phyloP scores from a whole-genome alignment of 805 yeast genomes.

The Nakazawaea pomicola region DNA sequence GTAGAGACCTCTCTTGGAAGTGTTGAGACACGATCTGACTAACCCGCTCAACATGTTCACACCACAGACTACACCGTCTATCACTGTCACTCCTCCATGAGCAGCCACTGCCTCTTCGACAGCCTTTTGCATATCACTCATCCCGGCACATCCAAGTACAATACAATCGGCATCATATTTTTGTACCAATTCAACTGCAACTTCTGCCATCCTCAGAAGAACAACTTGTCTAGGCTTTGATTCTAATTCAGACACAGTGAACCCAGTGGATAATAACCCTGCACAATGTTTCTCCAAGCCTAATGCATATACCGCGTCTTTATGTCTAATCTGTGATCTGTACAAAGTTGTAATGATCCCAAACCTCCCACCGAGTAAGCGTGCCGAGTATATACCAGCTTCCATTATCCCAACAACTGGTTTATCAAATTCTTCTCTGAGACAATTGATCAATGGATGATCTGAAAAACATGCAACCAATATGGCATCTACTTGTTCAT shows the following conservation, averaged over 20 bases:
- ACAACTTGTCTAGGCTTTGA: constrained; percentile 27
- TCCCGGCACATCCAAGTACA: constrained; percentile 30
- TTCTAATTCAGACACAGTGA: constrained; percentile 28
- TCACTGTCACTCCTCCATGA: constrained; percentile 19
- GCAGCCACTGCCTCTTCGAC: constrained; percentile 17
- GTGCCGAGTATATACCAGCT: constrained; percentile 28
- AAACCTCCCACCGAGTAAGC: constrained; percentile 28
- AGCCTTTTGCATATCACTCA: constrained; percentile 24
- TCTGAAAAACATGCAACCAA: constrained; percentile 31
- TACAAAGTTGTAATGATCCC: constrained; percentile 28
- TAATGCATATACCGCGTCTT: constrained; percentile 23
- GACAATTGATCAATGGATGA: constrained; percentile 29
- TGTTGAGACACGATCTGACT: constrained; percentile 29
- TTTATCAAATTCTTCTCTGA: constrained; percentile 29
- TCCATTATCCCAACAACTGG: constrained; percentile 31
- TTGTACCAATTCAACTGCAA: constrained; percentile 22
- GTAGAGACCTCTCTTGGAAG: constrained; percentile 25
- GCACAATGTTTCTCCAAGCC: constrained; percentile 28
- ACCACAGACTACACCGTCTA: constrained; percentile 24
- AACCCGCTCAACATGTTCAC: constrained; percentile 28
- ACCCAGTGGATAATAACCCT: constrained; percentile 26
- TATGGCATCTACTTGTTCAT: constrained; percentile 25
- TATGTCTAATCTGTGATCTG: constrained; percentile 27
- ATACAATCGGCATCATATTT: constrained; percentile 25
- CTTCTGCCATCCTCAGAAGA: constrained; percentile 20